These are phyloP conservation scores for Melanomma pulvis-pyrius DNA, from an alignment of 495 filamentous ascomycete genomes.

Conservation along the genomic window DNA sequence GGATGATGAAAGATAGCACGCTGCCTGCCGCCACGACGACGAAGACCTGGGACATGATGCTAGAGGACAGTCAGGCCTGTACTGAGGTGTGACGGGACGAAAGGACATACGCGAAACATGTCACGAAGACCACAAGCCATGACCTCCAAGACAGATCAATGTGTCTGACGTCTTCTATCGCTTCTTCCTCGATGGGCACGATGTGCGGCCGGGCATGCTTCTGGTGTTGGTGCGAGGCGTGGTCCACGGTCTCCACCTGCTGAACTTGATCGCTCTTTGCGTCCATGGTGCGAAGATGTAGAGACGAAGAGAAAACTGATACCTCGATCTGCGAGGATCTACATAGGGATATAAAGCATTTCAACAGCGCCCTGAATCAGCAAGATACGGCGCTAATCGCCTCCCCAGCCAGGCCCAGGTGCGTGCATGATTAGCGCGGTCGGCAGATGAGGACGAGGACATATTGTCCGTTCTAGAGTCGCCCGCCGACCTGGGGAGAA, in stretches of 20 bases:
- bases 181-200: conserved; percentile 24
- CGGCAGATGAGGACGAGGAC: conserved; percentile 14
- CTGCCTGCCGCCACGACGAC: conserved; percentile 60
- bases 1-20: conserved; percentile 58
- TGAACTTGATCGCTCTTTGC: conserved; percentile 5
- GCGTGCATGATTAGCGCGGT: conserved; percentile 1
- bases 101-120: conserved; percentile 35
- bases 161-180: conserved; percentile 31
- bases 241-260: conserved; percentile 3
- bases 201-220: neutral
- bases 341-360: neutral
- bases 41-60: conserved; percentile 50
- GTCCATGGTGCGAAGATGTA: conserved; percentile 12
- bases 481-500: neutral
- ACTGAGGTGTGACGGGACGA: neutral
- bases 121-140: conserved; percentile 44
- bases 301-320: neutral
- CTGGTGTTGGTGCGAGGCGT: neutral
- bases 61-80: neutral
- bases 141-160: conserved; percentile 41
- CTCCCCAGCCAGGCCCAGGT: neutral
- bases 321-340: neutral
- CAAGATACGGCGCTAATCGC: neutral
- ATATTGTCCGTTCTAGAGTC: neutral
- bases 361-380: neutral